Evolutionary conservation across 2,329 filamentous ascomycete genomes (phyloP), one percentile per base, ranked within the genome.

Genomic region (Fusarium sp.): DNA sequence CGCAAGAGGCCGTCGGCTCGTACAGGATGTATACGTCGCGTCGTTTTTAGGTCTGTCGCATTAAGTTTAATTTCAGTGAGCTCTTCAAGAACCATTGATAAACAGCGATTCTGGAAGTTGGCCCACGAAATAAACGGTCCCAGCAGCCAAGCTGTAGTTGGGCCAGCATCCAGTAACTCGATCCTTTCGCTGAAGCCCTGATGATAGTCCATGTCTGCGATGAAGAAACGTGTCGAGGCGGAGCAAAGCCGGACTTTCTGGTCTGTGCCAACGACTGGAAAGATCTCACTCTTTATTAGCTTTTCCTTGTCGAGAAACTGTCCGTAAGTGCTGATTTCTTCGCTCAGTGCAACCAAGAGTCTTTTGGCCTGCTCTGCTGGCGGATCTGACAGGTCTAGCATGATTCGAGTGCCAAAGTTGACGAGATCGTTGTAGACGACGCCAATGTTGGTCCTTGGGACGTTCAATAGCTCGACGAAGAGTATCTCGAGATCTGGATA

Each of bases 401-500:
- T 50, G 10, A 53, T 36, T 11, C 35, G 35, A 11, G n/a, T 36
- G 15, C n/a, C 25, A 15, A 58, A 40, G 24, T 40, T 40, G 22
- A 40, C n/a, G 12, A 40, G 28, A 19, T 38, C 28, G 10, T 54
- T 40, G n/a, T 46, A 61, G 10, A 50, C 38, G 8, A 45, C 13
- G 3, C 59, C 50, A 19, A 42, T 34, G 15, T 54, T 35, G 7
- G 36, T 26, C 22, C 34, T 34, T 7, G 44, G 26, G 25, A 61
- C 15, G 7, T 22, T 29, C 7, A 61, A 25, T 7, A 58, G 41
- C n/a, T 41, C 26, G 2, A 45, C 43, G 15, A 61, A 61, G 19
- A 61, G 48, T n/a, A 19, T 11, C 41, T 58, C 22, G 3, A 61
- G 50, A 5, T 58, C 49, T 2, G 42, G 36, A 22, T 61, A 61